Evolutionary conservation across 2,329 filamentous ascomycete species (phyloP).

Genomic region (Davidsoniella australis): DNA sequence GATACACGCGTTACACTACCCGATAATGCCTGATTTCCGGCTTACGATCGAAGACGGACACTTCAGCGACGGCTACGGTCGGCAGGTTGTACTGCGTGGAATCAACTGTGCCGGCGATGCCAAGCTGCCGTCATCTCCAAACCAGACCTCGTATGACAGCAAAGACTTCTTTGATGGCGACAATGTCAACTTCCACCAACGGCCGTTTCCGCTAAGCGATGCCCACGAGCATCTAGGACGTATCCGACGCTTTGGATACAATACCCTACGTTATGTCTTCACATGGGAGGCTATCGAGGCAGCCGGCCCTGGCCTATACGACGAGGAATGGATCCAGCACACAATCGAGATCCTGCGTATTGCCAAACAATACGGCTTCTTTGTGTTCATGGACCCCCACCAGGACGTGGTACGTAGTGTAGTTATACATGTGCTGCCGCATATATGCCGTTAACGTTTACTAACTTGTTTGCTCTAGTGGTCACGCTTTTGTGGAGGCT

Average conservation of each 20-base stretch:
- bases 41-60: conserved; percentile 70
- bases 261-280: conserved; percentile 90
- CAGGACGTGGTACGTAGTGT: conserved; percentile 66
- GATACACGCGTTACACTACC: no score
- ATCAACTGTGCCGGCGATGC: conserved; percentile 88
- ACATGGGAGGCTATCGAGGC: conserved; percentile 99
- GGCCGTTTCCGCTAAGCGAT: conserved; percentile 70
- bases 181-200: conserved; percentile 69
- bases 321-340: conserved; percentile 83
- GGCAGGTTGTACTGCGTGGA: conserved; percentile 76
- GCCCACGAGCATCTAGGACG: conserved; percentile 75
- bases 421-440: not conserved
- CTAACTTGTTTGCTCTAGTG: conserved; percentile 37
- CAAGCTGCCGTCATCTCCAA: conserved; percentile 70
- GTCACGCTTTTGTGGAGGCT: conserved; percentile 88
- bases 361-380: conserved; percentile 83
- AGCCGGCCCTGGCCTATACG: conserved; percentile 75
- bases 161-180: conserved; percentile 86
- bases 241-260: conserved; percentile 80
- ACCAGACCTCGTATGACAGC: conserved; percentile 61
- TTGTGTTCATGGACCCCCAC: conserved; percentile 96
- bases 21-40: conserved; percentile 49
- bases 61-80: conserved; percentile 66
- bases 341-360: conserved; percentile 72
- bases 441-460: conserved; percentile 5